Evolutionary conservation across 1,139 yeast genomes (phyloP).

Genomic region (Candida mesenterica): DNA sequence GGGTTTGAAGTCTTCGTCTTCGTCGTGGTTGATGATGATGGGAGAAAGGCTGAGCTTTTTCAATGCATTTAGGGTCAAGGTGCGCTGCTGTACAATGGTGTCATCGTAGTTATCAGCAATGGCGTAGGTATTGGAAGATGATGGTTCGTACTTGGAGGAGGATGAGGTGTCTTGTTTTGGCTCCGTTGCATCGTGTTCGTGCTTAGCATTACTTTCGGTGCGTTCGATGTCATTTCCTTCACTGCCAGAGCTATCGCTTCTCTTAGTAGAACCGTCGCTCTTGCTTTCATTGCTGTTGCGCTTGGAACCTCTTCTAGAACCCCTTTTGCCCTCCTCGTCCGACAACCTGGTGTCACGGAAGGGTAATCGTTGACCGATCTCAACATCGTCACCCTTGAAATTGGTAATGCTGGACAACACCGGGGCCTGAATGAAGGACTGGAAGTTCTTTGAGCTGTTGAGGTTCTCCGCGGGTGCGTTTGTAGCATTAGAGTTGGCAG

Average conservation of each 20-base stretch:
- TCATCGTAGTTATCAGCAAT: too few relatives aligned
- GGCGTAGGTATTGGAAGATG: too few relatives aligned
- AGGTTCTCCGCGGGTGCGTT: conserved; percentile 4
- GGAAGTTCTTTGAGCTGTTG: conserved; percentile 33
- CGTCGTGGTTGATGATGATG: conserved; percentile 28
- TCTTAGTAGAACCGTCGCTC: not conserved
- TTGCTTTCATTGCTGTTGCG: not conserved
- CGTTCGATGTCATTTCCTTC: too few relatives aligned
- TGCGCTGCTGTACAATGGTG: conserved; percentile 41
- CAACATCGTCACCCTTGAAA: conserved; percentile 30
- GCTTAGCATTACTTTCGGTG: too few relatives aligned
- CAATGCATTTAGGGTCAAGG: conserved; percentile 44
- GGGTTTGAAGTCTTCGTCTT: conserved; percentile 15
- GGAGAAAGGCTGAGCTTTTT: conserved; percentile 47
- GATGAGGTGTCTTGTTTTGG: conserved; percentile 1
- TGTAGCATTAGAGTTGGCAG: not conserved
- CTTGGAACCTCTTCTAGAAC: not conserved
- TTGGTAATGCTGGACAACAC: conserved; percentile 42
- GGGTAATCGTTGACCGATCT: conserved; percentile 46
- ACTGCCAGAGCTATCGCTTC: conserved; percentile 1
- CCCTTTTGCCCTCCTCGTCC: conserved; percentile 2
- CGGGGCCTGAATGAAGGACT: conserved; percentile 50
- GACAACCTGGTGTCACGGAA: conserved; percentile 26
- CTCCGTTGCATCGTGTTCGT: too few relatives aligned
- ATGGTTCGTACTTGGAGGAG: too few relatives aligned